Base-by-base conservation (phyloP, 306 rosid species). In the Corylus americana region DNA sequence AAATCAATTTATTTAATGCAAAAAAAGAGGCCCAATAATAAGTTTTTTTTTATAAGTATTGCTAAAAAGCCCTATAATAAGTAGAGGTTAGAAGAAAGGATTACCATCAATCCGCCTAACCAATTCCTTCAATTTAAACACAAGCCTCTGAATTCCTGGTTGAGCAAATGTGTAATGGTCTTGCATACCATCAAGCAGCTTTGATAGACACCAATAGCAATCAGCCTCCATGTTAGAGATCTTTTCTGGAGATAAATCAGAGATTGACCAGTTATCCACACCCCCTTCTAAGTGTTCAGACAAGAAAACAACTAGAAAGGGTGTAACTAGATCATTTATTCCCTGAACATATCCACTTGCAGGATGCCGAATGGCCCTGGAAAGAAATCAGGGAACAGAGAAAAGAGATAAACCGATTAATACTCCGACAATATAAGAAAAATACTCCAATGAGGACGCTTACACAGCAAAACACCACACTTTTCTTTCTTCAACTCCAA, bases 281-380 rank as follows among this genome's bases (percentile, higher is more conserved):
- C 87, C 83, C 79, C 97, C 98, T 74, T 91, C 87, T 68, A 94
- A 80, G 87, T 87, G 73, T 80, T 94, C 98, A 78, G 98, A 90
- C 85, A 94, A 84, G 87, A 94, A 92, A 80, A 92, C 97, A 80
- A 94, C 92, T 70, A 94, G 80, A 90, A 94, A 94, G 12, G 98
- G 98, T 18, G 98, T 92, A 66, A 80, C 97, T 66, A 94, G 97
- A 83, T 94, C 98, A 81, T 94, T 94, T 92, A 94, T 94, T 82
- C 98, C 98, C 91, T 92, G 98, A 78, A 94, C 98, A 74, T 94
- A 94, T 82, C 98, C 98, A 85, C 98, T 94, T 71, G 98, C 98
- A 72, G 98, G 98, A 88, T 94, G 98, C 74, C 97, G 97, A 81
- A 94, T 94, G 58, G 98, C 97, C 98, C 98, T 94, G 87, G 73